Evolutionary conservation across 2,329 filamentous ascomycete genomes (phyloP).

Genomic region (Aspergillus clavatus): DNA sequence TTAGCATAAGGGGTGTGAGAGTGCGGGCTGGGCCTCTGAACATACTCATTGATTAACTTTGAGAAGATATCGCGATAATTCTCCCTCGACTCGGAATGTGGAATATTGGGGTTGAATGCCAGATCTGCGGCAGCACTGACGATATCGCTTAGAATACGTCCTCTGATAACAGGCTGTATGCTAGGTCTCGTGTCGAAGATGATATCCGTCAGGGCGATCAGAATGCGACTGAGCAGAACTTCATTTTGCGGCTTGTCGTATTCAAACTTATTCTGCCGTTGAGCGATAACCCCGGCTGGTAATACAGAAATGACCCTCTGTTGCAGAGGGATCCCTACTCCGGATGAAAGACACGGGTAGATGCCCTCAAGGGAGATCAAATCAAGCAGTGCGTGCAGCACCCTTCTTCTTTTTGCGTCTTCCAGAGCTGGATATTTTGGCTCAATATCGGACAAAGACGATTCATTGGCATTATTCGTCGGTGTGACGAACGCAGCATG

Average conservation of each 20-base stretch:
- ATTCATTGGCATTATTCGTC: conserved; percentile 9
- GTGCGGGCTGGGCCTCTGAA: not conserved
- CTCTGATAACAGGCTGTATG: conserved; percentile 36
- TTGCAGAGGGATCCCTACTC: conserved; percentile 42
- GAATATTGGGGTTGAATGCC: conserved; percentile 31
- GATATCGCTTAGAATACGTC: conserved; percentile 39
- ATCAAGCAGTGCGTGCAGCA: conserved; percentile 40
- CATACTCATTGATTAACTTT: conserved; percentile 34
- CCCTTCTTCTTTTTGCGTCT: conserved; percentile 39
- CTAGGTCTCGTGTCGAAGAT: conserved; percentile 30
- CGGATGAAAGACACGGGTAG: conserved; percentile 40
- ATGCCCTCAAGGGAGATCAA: conserved; percentile 43
- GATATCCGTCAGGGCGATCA: conserved; percentile 27
- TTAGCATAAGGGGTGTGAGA: conserved; percentile 10
- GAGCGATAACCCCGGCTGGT: conserved; percentile 40
- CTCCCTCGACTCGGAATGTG: conserved; percentile 12
- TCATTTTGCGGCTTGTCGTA: conserved; percentile 24
- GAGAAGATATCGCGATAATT: conserved; percentile 22
- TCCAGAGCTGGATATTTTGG: conserved; percentile 31
- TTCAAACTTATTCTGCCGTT: conserved; percentile 19
- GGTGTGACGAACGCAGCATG: conserved; percentile 32
- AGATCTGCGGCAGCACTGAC: conserved; percentile 37
- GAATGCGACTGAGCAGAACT: conserved; percentile 27
- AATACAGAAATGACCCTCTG: conserved; percentile 41
- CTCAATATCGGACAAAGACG: conserved; percentile 1